Base-by-base conservation (phyloP, 1,139 yeast genomes). In the Pichia sp. region DNA sequence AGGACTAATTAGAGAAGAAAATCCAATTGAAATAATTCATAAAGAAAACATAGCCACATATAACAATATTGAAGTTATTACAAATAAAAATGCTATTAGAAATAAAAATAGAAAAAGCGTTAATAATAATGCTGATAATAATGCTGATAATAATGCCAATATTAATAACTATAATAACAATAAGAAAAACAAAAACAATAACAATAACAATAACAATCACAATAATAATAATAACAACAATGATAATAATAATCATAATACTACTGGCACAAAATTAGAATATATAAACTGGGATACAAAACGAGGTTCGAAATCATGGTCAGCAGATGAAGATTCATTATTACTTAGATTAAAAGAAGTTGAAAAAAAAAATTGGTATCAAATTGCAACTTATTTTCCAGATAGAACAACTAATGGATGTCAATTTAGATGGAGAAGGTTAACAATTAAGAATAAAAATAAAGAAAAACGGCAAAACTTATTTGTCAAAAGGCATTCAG, bases 351-450 rank as follows among this genome's bases (percentile, higher is more conserved):
- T 82, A 55, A 81, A 81, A 57, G 87, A 80, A 59, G 74, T 71
- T 45, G 82, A 78, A 57, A 80, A 80, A 56, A 65, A 81, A 50
- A 87, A 87, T 1, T 81, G 89, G 89, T 80, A 80, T 62, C 86
- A 81, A 54, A 81, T 82, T 41, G 80, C 87, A n/a, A 69, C 75
- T 46, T 76, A 81, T 56, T 81, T 82, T 60, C 69, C 68, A 40
- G 76, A 78, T 59, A 66, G 89, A 61, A 81, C 87, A 1, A 85
- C 87, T 26, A 81, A 82, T 56, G 87, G 87, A 4, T 82, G 87
- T 53, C 89, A 82, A 62, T 82, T 82, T 56, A 70, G 89, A 57
- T 82, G 87, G 87, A 73, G 89, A 6, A 29, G 48, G 23, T 22
- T 45, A 20, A 33, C 11, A 7, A 23, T 22, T 16, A 39, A 36